A percentile compares a stretch with the other conserved stretches of the same genome.
Evolutionary conservation across 768 basidiomycete species (phyloP).

Genomic region (Tubosaeta sp.): DNA sequence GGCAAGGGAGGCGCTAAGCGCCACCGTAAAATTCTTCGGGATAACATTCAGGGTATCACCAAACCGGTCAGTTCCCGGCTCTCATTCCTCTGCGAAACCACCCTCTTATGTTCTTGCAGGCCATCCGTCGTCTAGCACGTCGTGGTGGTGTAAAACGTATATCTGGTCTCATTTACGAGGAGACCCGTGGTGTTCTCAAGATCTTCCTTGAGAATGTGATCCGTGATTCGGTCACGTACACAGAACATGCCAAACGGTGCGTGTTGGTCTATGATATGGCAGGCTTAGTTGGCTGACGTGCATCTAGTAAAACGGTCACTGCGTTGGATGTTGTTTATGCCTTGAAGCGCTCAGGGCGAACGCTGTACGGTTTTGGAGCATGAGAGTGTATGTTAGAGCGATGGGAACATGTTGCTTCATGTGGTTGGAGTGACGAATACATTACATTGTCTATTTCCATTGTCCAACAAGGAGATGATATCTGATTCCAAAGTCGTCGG

Average conservation of each 20-base stretch:
- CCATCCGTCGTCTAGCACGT: constrained; percentile 81
- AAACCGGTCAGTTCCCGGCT: constrained; percentile 27
- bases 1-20: constrained; percentile 41
- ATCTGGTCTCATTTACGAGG: constrained; percentile 85
- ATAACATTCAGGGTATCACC: constrained; percentile 52
- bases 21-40: constrained; percentile 44
- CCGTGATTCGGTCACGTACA: constrained; percentile 90
- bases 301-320: constrained; percentile 66
- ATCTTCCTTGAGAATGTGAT: constrained; percentile 86
- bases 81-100: too few species aligned
- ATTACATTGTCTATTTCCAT: background rate
- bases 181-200: constrained; percentile 89
- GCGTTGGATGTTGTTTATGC: constrained; percentile 82
- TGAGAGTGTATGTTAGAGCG: background rate
- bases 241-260: constrained; percentile 81
- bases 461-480: constrained; percentile 12
- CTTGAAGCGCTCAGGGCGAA: constrained; percentile 66
- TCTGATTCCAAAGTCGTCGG: constrained; percentile 14
- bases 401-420: background rate
- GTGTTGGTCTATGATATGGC: background rate
- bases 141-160: constrained; percentile 94
- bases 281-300: constrained; percentile 1
- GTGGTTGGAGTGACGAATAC: background rate
- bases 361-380: constrained; percentile 66
- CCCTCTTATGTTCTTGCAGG: background rate